These are phyloP conservation scores for Decorospora gaudefroyi DNA, from an alignment of 2,329 filamentous ascomycete genomes.

Conservation along the genomic window DNA sequence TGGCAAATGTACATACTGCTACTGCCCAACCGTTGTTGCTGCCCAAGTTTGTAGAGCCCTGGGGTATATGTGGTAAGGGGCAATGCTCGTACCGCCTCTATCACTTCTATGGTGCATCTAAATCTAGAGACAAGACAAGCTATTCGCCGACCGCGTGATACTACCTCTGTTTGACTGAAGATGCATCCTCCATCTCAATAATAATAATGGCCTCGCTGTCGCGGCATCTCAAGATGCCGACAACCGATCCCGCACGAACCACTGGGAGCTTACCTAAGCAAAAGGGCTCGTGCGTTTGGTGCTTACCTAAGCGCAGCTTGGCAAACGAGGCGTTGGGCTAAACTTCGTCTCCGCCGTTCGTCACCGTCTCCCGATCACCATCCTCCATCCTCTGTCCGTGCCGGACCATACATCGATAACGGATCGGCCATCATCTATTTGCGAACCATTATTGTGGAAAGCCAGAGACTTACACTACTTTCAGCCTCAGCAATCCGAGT, in stretches of 20 bases:
- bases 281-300: no score
- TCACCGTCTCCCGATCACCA: slow-evolving; percentile 26
- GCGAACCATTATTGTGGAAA: slow-evolving; percentile 17
- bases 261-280: no score
- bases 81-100: no score
- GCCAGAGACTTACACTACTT: slow-evolving; percentile 22
- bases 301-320: no score
- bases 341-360: slow-evolving; percentile 19
- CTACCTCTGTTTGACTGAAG: neutral
- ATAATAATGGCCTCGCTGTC: no score
- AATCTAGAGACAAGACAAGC: neutral
- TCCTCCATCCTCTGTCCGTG: no score
- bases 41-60: slow-evolving; percentile 13
- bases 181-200: no score
- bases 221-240: no score
- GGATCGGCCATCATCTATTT: slow-evolving; percentile 27
- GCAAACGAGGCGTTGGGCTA: slow-evolving; percentile 18
- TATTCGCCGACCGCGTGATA: neutral
- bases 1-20: slow-evolving; percentile 8
- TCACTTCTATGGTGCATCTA: no score
- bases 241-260: no score
- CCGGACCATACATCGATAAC: slow-evolving; percentile 27
- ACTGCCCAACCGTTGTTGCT: slow-evolving; percentile 15
- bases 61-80: neutral
- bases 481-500: slow-evolving; percentile 5